Evolutionary conservation across 257 asterid species (phyloP).

Genomic region (Jasminum sambac): DNA sequence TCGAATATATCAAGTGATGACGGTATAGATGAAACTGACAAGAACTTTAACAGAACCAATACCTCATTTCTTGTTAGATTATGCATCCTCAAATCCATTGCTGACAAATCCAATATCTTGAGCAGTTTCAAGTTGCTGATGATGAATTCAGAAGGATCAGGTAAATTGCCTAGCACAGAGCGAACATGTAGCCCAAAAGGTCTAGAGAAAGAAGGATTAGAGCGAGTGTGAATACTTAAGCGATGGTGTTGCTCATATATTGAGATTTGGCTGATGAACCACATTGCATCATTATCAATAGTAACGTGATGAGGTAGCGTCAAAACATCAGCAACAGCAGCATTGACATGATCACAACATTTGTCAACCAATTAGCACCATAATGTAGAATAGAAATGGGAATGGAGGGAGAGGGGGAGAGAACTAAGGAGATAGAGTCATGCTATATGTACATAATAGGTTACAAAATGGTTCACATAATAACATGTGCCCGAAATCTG

Average conservation of each 20-base stretch:
- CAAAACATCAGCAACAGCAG: not conserved
- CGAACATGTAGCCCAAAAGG: not conserved
- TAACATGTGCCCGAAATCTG: no score
- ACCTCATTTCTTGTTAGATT: not conserved
- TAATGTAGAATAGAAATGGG: not conserved
- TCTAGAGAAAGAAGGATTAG: not conserved
- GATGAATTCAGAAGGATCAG: not conserved
- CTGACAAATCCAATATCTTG: not conserved
- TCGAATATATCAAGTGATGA: not conserved
- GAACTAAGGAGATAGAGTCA: no score
- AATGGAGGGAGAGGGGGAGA: not conserved
- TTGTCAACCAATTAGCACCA: not conserved
- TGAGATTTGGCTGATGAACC: not conserved
- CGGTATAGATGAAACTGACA: not conserved
- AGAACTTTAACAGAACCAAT: constrained; percentile 10
- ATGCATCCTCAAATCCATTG: not conserved
- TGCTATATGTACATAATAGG: no score
- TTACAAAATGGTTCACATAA: no score
- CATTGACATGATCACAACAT: not conserved
- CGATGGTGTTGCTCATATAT: not conserved
- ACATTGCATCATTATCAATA: not conserved
- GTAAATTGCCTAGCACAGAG: not conserved
- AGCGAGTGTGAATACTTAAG: not conserved
- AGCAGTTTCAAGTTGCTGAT: constrained; percentile 7
- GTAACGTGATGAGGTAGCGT: not conserved